phyloP scores from a whole-genome alignment of 768 basidiomycete genomes.

The Kwoniella pini region DNA sequence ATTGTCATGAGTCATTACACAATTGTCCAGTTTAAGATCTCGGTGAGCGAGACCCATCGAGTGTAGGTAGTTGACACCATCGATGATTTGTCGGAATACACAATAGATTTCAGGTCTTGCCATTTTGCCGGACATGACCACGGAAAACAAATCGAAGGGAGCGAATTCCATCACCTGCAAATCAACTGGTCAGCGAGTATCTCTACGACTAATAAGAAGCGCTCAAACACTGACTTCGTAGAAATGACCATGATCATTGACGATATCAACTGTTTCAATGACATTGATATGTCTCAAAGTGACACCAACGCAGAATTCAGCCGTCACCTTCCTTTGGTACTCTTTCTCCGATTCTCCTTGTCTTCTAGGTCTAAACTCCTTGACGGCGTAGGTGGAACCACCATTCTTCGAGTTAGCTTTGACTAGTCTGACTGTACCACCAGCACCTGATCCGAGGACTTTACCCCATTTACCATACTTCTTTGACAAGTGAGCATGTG shows the following conservation, averaged over 20 bases:
- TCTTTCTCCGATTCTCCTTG: conserved; percentile 88
- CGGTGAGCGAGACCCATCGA: conserved; percentile 96
- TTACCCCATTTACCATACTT: conserved; percentile 99
- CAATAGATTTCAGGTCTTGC: conserved; percentile 97
- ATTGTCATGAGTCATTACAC: conserved; percentile 94
- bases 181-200: not conserved
- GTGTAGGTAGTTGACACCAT: conserved; percentile 97
- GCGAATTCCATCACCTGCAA: conserved; percentile 98
- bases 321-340: conserved; percentile 99
- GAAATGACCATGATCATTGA: conserved; percentile 94
- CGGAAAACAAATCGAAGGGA: conserved; percentile 95
- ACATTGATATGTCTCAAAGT: conserved; percentile 87
- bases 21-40: conserved; percentile 98
- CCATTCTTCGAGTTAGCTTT: conserved; percentile 80
- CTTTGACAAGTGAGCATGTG: conserved; percentile 74
- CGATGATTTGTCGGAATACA: conserved; percentile 97
- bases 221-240: conserved; percentile 73
- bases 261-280: conserved; percentile 97
- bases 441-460: conserved; percentile 90
- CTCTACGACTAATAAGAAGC: not conserved
- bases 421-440: conserved; percentile 97
- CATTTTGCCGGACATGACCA: conserved; percentile 99
- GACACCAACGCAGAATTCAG: conserved; percentile 92
- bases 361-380: conserved; percentile 92
- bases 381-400: conserved; percentile 86